Evolutionary conservation across 352 stramenopile species (phyloP).

Genomic region (Phytophthora colocasiae): DNA sequence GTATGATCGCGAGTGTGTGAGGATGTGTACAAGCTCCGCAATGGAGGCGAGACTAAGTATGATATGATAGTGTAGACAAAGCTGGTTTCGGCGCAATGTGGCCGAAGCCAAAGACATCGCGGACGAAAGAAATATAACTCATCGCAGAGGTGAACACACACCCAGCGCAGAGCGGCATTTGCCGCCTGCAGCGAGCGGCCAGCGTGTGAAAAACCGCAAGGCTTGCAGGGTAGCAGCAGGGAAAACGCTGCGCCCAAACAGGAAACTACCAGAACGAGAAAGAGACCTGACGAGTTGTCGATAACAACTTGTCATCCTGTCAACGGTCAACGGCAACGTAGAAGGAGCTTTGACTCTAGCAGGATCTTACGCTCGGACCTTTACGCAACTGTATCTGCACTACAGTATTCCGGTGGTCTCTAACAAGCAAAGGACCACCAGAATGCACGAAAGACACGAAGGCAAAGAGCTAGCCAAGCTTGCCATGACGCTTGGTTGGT

Average conservation of each 20-base stretch:
- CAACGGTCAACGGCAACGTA: no score
- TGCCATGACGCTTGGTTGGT: not conserved
- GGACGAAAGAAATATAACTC: conserved; percentile 38
- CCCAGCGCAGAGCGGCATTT: conserved; percentile 13
- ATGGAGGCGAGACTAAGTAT: conserved; percentile 41
- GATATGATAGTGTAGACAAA: conserved; percentile 59
- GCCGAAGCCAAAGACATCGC: conserved; percentile 30
- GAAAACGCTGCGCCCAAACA: not conserved
- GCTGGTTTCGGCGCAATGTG: conserved; percentile 33
- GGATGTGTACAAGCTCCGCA: conserved; percentile 37
- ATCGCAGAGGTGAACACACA: conserved; percentile 35
- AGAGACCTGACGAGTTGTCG: no score
- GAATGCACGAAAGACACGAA: conserved; percentile 4
- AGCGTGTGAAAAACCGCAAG: conserved; percentile 7
- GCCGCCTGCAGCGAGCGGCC: conserved; percentile 1
- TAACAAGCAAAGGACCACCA: conserved; percentile 9
- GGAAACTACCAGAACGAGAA: conserved; percentile 15
- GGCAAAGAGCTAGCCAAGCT: not conserved
- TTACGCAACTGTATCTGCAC: no score
- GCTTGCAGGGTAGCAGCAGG: not conserved
- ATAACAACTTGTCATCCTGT: no score
- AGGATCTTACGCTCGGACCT: no score
- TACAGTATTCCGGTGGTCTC: no score
- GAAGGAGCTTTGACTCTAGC: no score
- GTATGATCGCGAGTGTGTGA: conserved; percentile 55